Percentiles rank a stretch among this genome's conserved stretches.
These are phyloP conservation scores for Leavenworthia alabamica DNA, from an alignment of 345 rosid genomes.

Conservation along the genomic window DNA sequence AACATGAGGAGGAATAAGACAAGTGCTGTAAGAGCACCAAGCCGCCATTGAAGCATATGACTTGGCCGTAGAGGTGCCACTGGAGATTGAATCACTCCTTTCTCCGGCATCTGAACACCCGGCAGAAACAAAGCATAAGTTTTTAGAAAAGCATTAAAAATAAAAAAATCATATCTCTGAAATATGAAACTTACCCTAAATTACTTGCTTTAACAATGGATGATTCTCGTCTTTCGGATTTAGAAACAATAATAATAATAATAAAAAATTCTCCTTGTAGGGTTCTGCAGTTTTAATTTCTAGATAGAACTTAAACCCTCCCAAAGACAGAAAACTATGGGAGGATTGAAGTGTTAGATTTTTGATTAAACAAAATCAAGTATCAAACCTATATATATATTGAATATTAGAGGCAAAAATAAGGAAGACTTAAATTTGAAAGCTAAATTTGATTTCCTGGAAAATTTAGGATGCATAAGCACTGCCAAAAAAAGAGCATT, in stretches of 20 bases:
- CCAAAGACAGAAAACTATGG: not conserved
- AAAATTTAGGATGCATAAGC: not conserved
- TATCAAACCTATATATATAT: not conserved
- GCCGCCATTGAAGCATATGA: no score
- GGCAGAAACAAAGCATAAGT: no score
- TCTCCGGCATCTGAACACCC: no score
- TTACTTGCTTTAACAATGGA: no score
- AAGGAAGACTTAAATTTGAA: not conserved
- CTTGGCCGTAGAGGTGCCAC: no score
- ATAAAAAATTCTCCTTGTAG: no score
- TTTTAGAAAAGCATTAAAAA: slow-evolving; percentile 7
- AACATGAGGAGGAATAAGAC: not conserved
- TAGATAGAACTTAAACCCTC: not conserved
- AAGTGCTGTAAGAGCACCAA: no score
- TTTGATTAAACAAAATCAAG: not conserved
- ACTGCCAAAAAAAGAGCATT: slow-evolving; percentile 27
- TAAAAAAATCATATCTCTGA: not conserved
- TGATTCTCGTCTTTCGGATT: no score
- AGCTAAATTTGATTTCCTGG: no score
- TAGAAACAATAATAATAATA: no score
- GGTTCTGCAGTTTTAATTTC: not conserved
- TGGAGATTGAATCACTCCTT: no score
- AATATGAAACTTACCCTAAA: slow-evolving; percentile 29
- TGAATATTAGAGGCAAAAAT: not conserved
- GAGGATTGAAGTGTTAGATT: not conserved